Evolutionary conservation across 2,329 filamentous ascomycete genomes (phyloP), one percentile per base, ranked within the genome.

Genomic region (Mycosphaerella sp.): DNA sequence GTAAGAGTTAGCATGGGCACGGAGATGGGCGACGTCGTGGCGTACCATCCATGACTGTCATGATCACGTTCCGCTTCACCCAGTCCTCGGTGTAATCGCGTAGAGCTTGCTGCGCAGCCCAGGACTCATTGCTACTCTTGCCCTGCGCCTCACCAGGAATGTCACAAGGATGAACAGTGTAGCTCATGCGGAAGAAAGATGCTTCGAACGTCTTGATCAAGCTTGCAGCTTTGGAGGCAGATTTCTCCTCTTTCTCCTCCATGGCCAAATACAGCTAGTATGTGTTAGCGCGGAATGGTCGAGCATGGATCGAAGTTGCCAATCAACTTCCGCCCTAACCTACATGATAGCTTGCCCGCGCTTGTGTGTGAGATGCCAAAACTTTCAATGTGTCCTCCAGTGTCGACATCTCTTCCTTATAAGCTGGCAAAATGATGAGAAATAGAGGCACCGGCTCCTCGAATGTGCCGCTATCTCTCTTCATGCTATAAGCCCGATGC

Each of bases 11-110:
- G 48, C 53, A 63, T 64, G 2, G 14, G 11, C 7, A 39, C 17
- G 21, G 17, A 9, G 1, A 31, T 23, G 2, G n/a, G 2, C 31
- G 21, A 2, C 12, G 1, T 8, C 11, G 2, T 12, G 11, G 73
- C 81, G 58, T 77, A 87, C 85, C 83, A 74, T 88, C 85, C 66
- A 89, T 86, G 48, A 83, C 82, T 0, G 85, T 88, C 53, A 88
- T 74, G 45, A 88, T 78, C 4, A 87, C 80, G 64, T 86, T 78
- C 60, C 79, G 80, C 56, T 81, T 66, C 75, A 60, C 62, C 6
- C 66, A 67, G 53, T 66, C 59, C 6, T 78, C 71, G 4, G 76
- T 67, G 62, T 86, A 86, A 62, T 78, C 82, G 62, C 79, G 77
- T 66, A 81, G 84, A 48, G 85, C 74, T 67, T 83, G 82, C 59